phyloP scores from a whole-genome alignment of 805 yeast genomes.

The Hanseniaspora valbyensis region DNA sequence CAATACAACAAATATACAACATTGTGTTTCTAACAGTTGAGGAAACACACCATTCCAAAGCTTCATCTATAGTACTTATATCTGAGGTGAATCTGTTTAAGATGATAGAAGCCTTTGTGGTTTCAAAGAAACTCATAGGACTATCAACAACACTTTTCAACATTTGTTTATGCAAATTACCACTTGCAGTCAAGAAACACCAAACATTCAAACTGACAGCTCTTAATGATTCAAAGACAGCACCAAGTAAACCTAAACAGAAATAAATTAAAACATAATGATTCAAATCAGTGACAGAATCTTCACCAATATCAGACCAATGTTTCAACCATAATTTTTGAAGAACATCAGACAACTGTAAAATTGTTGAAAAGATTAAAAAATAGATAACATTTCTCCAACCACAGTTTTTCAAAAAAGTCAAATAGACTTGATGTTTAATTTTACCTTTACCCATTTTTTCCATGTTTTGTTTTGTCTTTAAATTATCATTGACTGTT shows the following conservation, averaged over 20 bases:
- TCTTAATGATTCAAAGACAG: conserved; percentile 52
- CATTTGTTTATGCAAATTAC: conserved; percentile 48
- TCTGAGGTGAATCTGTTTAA: conserved; percentile 78
- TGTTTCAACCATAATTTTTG: conserved; percentile 55
- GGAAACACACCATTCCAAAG: conserved; percentile 46
- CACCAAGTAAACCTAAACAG: conserved; percentile 45
- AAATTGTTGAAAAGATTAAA: conserved; percentile 29
- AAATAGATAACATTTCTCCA: conserved; percentile 36
- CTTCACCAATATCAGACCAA: conserved; percentile 50
- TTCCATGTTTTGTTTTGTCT: conserved; percentile 40
- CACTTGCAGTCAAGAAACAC: conserved; percentile 51
- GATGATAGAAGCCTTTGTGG: conserved; percentile 78
- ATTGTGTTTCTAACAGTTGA: conserved; percentile 47
- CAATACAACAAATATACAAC: conserved; percentile 43
- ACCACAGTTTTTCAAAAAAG: conserved; percentile 54
- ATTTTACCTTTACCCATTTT: conserved; percentile 49
- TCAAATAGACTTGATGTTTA: conserved; percentile 39
- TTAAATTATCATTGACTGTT: conserved; percentile 23
- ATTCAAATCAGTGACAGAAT: conserved; percentile 27
- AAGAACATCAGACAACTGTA: conserved; percentile 31
- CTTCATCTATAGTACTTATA: conserved; percentile 72
- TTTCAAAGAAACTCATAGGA: conserved; percentile 74
- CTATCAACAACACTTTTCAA: conserved; percentile 53
- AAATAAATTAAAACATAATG: conserved; percentile 38
- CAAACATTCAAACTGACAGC: conserved; percentile 61